Base-by-base conservation (phyloP, 2,329 filamentous ascomycete species). In the Trichoderma cornu-damae region DNA sequence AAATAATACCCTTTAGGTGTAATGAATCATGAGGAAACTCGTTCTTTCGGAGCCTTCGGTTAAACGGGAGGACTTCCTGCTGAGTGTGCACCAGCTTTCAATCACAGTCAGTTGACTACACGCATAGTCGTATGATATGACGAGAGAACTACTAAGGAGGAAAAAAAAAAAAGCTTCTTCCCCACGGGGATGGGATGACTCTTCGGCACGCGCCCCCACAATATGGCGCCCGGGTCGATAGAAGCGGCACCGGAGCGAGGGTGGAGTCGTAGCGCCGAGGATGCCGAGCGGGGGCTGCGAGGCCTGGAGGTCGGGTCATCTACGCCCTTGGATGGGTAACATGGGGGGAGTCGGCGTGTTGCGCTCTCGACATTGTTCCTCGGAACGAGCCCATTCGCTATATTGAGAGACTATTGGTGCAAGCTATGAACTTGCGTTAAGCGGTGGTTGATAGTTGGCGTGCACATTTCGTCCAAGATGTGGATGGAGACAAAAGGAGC, bases 121-220 rank as follows among this genome's bases (percentile, higher is more conserved):
- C n/a, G n/a, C 24, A 32, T 30, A 18, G 42, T 51, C 26, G 35
- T 48, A 42, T n/a, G 37, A 51, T 12, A 30, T 20, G 37, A 42
- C 35, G 44, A 28, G 26, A 24, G 20, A 49, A 3, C 38, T 30
- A 30, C n/a, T n/a, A n/a, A n/a, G n/a, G n/a, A n/a, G 6, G 18
- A n/a, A 30, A n/a, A 9, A 3, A 11, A 9, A 30, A 16, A 32
- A 51, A 42, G 48, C 48, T 32, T 51, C 48, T 51, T 51, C 48
- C 48, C 48, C 48, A 42, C 16, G 48, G 48, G 48, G 48, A 42
- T 42, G n/a, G 37, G 34, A 51, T 51, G 48, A 51, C 48, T 51
- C 48, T 42, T 32, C 48, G 48, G 48, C 48, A 40, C 30, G 48
- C 48, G 37, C 30, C 48, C 26, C 48, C 48, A 51, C 48, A 51